phyloP scores from a whole-genome alignment of 2,329 filamentous ascomycete species.

The Cryphonectria japonica region DNA sequence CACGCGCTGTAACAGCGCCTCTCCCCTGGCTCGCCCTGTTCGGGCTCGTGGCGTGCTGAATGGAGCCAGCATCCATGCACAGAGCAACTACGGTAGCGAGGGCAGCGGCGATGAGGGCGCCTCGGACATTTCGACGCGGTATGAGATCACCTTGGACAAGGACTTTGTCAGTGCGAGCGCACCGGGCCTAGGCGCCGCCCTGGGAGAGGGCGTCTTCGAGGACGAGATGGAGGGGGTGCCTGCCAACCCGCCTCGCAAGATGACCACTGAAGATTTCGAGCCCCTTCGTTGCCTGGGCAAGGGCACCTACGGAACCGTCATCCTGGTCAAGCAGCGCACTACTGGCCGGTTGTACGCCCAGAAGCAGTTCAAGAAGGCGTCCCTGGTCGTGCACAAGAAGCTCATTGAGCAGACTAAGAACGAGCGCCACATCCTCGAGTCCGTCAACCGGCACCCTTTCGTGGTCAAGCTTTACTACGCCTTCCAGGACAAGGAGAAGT shows the following conservation, averaged over 20 bases:
- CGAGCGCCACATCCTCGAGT: slow-evolving; percentile 91
- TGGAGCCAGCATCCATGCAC: slow-evolving; percentile 58
- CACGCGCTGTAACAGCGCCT: slow-evolving; percentile 54
- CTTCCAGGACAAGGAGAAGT: slow-evolving; percentile 96
- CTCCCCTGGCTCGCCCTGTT: slow-evolving; percentile 34
- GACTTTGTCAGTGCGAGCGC: slow-evolving; percentile 79
- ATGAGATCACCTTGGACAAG: slow-evolving; percentile 81
- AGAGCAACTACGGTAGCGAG: slow-evolving; percentile 46
- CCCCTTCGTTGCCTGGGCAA: slow-evolving; percentile 91
- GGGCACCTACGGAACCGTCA: slow-evolving; percentile 92
- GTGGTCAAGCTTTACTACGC: slow-evolving; percentile 98
- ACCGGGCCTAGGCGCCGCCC: slow-evolving; percentile 41
- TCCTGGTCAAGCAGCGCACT: slow-evolving; percentile 85
- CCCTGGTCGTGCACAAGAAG: slow-evolving; percentile 91
- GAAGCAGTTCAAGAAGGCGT: slow-evolving; percentile 98
- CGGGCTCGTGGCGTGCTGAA: slow-evolving; percentile 34
- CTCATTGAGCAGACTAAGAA: slow-evolving; percentile 97
- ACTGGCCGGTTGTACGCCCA: slow-evolving; percentile 94
- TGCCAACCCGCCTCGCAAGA: slow-evolving; percentile 68
- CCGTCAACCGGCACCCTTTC: slow-evolving; percentile 94
- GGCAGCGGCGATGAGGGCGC: slow-evolving; percentile 67
- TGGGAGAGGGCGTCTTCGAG: slow-evolving; percentile 35
- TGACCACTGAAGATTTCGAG: slow-evolving; percentile 90
- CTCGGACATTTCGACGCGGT: slow-evolving; percentile 75
- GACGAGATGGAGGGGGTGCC: slow-evolving; percentile 59